Base-by-base conservation (phyloP, 495 filamentous ascomycete genomes). In the Astrothelium subdiscretum region DNA sequence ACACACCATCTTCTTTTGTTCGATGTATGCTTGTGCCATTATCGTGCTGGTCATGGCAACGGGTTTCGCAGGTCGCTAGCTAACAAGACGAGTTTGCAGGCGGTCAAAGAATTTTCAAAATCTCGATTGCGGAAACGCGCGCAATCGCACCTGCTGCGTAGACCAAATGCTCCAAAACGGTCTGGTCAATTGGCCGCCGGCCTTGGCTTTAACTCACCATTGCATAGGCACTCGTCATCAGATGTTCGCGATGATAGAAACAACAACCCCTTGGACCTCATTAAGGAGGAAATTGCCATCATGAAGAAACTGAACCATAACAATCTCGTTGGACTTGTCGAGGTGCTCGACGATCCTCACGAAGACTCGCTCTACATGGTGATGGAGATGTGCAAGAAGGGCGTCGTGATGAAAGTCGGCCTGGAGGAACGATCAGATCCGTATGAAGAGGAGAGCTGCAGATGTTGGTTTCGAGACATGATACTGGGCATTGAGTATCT, bases 281-380 rank as follows among this genome's bases (percentile, higher is more conserved):
- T 98, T 71, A 89, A 88, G 63, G 90, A 96, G 74, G 94, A 98
- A 71, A 95, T 98, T 67, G 94, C 94, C 27, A 95, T 98, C 70
- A 97, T 98, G 89, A 98, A 98, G 78, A 97, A 98, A 73, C 80
- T 98, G 57, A 85, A 97, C 70, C 94, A 98, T 66, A 84, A 82
- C 43, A 98, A 98, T 72, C 76, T 98, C 42, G 92, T 96, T n/a
- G 85, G 86, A 32, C 76, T 98, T 32, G 87, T 94, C 65, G 94
- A 98, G 72, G 94, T 98, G 0, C 75, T 98, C 32, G 94, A 98
- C 71, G 95, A 97, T 68, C 95, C 94, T 1, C 85, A 89, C 32
- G 92, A 97, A 66, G 94, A 98, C 70, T 95, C 91, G 1, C 75
- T 98, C 24, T 98, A 97, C 72, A 97, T 98, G 89, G 94, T 98